Base-by-base conservation (phyloP, 2,329 filamentous ascomycete species). In the Arachnopeziza araneosa region DNA sequence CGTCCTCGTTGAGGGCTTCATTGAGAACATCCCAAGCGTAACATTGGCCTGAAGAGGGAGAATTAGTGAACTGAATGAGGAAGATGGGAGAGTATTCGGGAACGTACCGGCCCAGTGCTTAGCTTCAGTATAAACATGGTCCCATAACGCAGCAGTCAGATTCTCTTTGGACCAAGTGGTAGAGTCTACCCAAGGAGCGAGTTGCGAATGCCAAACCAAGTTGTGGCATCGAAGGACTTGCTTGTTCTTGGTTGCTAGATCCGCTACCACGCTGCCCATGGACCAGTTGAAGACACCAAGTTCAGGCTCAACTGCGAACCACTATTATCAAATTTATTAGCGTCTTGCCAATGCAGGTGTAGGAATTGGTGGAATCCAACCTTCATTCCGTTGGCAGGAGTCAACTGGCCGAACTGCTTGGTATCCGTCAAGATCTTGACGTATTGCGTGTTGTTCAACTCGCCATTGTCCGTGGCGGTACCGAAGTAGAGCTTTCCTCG, bases 11-110 rank as follows among this genome's bases (percentile, higher is more conserved):
- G 50, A 85, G 76, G 4, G 79, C 81, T 75, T 88, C 85, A 70
- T 88, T 88, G 24, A 87, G 79, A 0, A 88, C 85, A 59, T 88
- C 85, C 84, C 84, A 88, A 32, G 80, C 78, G 52, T 50, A 50
- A 26, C 23, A 49, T 23, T 56, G 44, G 21, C n/a, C 32, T 22
- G 9, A 8, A 19, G 9, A 8, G 12, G 36, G 52, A 24, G 19
- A 19, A 30, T 24, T 24, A 24, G 52, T 19, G 14, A 54, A 7
- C 6, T 10, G 24, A 10, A 52, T n/a, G 19, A 19, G n/a, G 8
- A 30, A 30, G 6, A 2, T 54, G 56, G 59, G 52, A 70, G 83
- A 83, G 72, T 83, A 85, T 66, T 81, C 76, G 60, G 12, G 36
- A 44, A 14, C 81, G 79, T 70, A 44, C 36, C 36, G 17, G 80